phyloP scores from a whole-genome alignment of 2,329 filamentous ascomycete genomes.

The Immersiporthe knoxdaviesiana region DNA sequence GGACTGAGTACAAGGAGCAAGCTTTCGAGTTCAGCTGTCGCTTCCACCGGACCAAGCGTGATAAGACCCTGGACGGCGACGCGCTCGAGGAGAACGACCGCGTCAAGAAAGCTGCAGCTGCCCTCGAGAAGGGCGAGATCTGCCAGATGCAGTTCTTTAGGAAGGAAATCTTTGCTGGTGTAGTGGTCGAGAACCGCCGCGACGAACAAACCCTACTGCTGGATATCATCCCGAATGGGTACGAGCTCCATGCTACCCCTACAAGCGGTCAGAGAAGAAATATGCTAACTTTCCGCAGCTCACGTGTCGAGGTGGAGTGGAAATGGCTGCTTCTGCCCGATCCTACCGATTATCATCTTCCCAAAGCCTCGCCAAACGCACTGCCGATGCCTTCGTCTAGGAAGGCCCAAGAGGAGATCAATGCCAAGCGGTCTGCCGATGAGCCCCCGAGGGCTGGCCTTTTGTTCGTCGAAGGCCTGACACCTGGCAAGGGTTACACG shows the following conservation, averaged over 20 bases:
- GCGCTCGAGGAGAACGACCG: conserved; percentile 71
- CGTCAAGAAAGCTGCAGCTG: conserved; percentile 68
- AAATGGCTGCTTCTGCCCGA: conserved; percentile 80
- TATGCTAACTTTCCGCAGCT: conserved; percentile 56
- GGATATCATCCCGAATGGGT: conserved; percentile 84
- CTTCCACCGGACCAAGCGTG: conserved; percentile 87
- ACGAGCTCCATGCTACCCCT: conserved; percentile 43
- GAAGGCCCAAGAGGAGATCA: conserved; percentile 68
- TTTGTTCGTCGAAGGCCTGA: conserved; percentile 59
- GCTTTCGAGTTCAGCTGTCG: conserved; percentile 93
- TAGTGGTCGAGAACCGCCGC: conserved; percentile 80
- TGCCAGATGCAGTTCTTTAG: conserved; percentile 85
- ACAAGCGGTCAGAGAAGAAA: conserved; percentile 11
- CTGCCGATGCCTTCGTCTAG: conserved; percentile 69
- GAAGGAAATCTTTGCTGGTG: conserved; percentile 87
- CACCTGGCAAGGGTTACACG: conserved; percentile 49
- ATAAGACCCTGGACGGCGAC: conserved; percentile 72
- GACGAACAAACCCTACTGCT: conserved; percentile 78
- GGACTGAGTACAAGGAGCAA: conserved; percentile 88
- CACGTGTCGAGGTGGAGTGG: conserved; percentile 79
- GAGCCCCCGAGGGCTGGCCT: conserved; percentile 68
- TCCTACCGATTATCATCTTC: conserved; percentile 69
- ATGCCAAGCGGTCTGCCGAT: conserved; percentile 64
- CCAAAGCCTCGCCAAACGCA: conserved; percentile 74
- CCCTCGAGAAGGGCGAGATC: conserved; percentile 72